These are phyloP conservation scores for Annulohypoxylon nitens DNA, from an alignment of 495 filamentous ascomycete species.

Conservation along the genomic window DNA sequence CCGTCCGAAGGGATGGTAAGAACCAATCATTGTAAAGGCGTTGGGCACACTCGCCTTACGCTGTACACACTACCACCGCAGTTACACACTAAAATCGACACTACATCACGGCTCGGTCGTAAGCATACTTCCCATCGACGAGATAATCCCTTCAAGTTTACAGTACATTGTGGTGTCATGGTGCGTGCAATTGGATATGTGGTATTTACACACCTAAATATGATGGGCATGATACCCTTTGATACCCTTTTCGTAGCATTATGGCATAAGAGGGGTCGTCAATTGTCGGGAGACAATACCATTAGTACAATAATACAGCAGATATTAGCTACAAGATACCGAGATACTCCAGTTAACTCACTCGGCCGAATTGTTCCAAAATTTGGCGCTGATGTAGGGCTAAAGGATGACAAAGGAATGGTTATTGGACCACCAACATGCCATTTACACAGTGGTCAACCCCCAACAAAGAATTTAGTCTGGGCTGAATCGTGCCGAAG, in stretches of 20 bases:
- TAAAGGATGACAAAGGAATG: constrained; percentile 6
- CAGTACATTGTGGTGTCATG: constrained; percentile 4
- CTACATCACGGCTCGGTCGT: constrained; percentile 18
- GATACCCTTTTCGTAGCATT: constrained; percentile 22
- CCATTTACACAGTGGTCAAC: constrained; percentile 2
- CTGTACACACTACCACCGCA: neutral
- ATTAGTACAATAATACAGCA: neutral
- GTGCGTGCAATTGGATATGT: constrained; percentile 22
- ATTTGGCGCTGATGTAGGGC: constrained; percentile 21
- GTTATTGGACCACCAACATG: constrained; percentile 10
- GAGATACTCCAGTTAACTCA: constrained; percentile 12
- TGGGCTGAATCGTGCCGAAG: constrained; percentile 25
- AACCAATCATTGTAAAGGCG: constrained; percentile 27
- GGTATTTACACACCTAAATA: constrained; percentile 30
- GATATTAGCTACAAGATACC: constrained; percentile 16
- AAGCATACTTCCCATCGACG: neutral
- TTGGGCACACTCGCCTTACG: neutral
- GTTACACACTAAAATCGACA: neutral
- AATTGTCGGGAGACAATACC: constrained; percentile 6
- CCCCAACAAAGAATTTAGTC: constrained; percentile 12
- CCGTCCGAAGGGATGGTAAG: constrained; percentile 1
- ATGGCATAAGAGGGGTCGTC: constrained; percentile 14
- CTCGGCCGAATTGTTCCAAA: constrained; percentile 25
- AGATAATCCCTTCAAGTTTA: neutral
- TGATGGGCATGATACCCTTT: neutral